phyloP scores from a whole-genome alignment of 495 filamentous ascomycete genomes.

The Lasiosphaeris hirsuta region DNA sequence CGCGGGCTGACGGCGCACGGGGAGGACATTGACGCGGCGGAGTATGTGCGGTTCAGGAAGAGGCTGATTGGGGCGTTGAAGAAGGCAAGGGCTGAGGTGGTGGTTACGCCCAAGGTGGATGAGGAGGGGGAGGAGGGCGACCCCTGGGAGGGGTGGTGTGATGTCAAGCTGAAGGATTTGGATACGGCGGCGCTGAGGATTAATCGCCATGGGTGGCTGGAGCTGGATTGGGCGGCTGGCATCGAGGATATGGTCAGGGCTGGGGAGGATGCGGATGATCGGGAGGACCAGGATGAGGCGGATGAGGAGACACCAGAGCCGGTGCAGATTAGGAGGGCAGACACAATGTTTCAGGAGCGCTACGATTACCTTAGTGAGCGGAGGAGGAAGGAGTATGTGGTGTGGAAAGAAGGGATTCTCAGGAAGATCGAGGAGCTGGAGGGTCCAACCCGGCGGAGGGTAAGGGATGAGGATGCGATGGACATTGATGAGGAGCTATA shows the following conservation, averaged over 20 bases:
- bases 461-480: constrained; percentile 17
- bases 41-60: constrained; percentile 38
- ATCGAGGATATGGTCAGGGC: constrained; percentile 36
- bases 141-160: constrained; percentile 46
- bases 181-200: constrained; percentile 58
- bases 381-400: constrained; percentile 60
- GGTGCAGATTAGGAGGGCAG: constrained; percentile 45
- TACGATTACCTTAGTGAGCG: constrained; percentile 77
- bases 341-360: constrained; percentile 81
- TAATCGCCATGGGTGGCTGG: constrained; percentile 57
- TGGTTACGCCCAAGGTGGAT: constrained; percentile 26
- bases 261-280: constrained; percentile 11
- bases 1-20: constrained; percentile 39
- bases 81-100: constrained; percentile 31
- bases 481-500: constrained; percentile 20
- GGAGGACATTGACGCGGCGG: constrained; percentile 34
- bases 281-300: constrained; percentile 21
- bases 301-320: constrained; percentile 27
- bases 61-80: constrained; percentile 37
- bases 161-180: constrained; percentile 49
- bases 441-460: neutral
- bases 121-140: constrained; percentile 36
- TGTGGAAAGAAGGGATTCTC: constrained; percentile 71
- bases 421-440: constrained; percentile 52
- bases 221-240: constrained; percentile 64